Percentiles rank a stretch among this genome's conserved stretches.
These are phyloP conservation scores for Diaporthe helianthi DNA, from an alignment of 2,329 filamentous ascomycete genomes.

Conservation along the genomic window DNA sequence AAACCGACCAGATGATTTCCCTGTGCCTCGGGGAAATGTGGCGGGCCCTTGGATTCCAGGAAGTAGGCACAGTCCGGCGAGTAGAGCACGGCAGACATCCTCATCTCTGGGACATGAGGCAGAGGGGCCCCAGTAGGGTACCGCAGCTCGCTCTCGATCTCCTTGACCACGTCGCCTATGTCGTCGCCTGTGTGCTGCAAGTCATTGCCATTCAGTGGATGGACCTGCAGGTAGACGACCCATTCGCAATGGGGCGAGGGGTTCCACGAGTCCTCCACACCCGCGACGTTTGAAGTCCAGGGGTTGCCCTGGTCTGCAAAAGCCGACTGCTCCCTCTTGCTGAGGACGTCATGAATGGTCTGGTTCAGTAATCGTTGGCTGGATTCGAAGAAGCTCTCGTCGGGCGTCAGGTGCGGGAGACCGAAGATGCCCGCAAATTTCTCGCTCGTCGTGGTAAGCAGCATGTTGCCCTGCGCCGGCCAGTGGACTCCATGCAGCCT, in stretches of 20 bases:
- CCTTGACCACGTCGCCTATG: conserved; percentile 52
- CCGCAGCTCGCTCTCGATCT: conserved; percentile 69
- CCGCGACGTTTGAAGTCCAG: conserved; percentile 76
- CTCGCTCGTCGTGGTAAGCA: conserved; percentile 89
- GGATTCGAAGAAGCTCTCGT: conserved; percentile 61
- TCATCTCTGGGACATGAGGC: conserved; percentile 60
- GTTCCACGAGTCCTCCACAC: conserved; percentile 62
- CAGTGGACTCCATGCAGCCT: conserved; percentile 86
- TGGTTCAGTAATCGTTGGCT: conserved; percentile 73
- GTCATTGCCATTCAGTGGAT: conserved; percentile 53
- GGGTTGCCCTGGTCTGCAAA: conserved; percentile 70
- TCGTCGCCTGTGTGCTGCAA: conserved; percentile 44
- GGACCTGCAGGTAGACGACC: conserved; percentile 82
- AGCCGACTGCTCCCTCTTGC: conserved; percentile 65
- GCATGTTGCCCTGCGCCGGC: conserved; percentile 76
- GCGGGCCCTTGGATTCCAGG: conserved; percentile 69
- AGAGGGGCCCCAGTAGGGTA: conserved; percentile 66
- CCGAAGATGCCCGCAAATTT: conserved; percentile 94
- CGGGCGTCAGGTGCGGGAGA: conserved; percentile 80
- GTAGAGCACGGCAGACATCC: conserved; percentile 69
- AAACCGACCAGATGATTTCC: conserved; percentile 64
- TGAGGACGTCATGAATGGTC: conserved; percentile 72
- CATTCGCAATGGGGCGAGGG: conserved; percentile 85
- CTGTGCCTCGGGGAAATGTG: conserved; percentile 57
- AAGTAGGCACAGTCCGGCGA: conserved; percentile 74